Percentiles rank a stretch among this genome's conserved stretches.
Evolutionary conservation across 1,284 basidiomycete species (phyloP).

Genomic region (Ustilago lituana): DNA sequence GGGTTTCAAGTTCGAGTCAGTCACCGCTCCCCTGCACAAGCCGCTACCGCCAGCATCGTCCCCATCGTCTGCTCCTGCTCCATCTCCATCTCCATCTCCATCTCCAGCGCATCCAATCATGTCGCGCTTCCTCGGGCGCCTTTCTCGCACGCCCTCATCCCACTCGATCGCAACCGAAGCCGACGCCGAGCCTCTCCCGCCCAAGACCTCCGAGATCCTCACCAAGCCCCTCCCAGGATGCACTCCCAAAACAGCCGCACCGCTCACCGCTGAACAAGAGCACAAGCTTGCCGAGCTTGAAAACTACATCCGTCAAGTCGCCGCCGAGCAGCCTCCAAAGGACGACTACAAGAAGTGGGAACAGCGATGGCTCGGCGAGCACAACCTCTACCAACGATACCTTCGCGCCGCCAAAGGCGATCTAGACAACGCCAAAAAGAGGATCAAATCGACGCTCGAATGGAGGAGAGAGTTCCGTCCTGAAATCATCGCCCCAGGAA

Average conservation of each 20-base stretch:
- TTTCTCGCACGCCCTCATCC: constrained; percentile 33
- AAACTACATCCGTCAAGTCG: constrained; percentile 16
- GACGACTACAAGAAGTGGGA: constrained; percentile 55
- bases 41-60: constrained; percentile 1
- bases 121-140: constrained; percentile 39
- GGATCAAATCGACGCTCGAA: constrained; percentile 57
- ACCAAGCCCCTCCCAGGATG: constrained; percentile 32
- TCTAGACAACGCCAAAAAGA: constrained; percentile 57
- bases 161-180: constrained; percentile 27
- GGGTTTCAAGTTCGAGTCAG: background rate
- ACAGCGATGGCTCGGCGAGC: constrained; percentile 49
- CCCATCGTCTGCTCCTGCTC: background rate
- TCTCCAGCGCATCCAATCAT: constrained; percentile 6
- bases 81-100: background rate
- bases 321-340: constrained; percentile 13
- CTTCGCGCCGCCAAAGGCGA: constrained; percentile 61
- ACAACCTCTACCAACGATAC: constrained; percentile 53
- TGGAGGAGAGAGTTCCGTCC: constrained; percentile 63
- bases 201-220: constrained; percentile 36
- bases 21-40: background rate
- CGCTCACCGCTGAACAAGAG: constrained; percentile 30
- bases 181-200: constrained; percentile 25
- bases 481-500: constrained; percentile 60
- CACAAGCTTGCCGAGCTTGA: constrained; percentile 35
- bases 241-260: constrained; percentile 11